Evolutionary conservation across 345 rosid genomes (phyloP).

Genomic region (Gossypium rotundifolium): DNA sequence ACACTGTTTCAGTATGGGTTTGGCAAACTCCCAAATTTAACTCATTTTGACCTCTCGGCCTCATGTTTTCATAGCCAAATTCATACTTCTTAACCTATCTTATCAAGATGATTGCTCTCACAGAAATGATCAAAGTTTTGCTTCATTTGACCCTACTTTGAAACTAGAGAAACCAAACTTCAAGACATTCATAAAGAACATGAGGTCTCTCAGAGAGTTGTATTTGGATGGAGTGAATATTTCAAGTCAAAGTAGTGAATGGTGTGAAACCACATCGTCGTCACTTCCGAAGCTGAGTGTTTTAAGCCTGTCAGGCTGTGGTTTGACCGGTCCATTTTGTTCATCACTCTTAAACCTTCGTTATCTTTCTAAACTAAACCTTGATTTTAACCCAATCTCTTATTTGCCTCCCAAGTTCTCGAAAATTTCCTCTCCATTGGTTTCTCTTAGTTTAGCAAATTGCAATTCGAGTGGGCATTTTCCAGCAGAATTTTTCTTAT

Average conservation of each 20-base stretch:
- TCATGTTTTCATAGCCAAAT: neutral
- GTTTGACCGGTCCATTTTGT: no score
- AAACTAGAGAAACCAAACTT: neutral
- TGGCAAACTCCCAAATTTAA: neutral
- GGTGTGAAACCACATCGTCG: neutral
- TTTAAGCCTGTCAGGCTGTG: neutral
- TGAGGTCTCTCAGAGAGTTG: neutral
- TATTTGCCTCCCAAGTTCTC: no score
- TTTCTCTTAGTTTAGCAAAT: no score
- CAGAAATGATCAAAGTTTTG: neutral
- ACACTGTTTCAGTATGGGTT: neutral
- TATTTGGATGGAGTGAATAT: neutral
- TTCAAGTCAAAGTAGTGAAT: neutral
- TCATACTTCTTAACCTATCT: neutral
- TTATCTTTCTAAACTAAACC: no score
- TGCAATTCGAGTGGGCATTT: neutral
- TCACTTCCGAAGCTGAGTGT: neutral
- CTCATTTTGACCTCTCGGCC: neutral
- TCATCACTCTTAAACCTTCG: no score
- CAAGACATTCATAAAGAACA: neutral
- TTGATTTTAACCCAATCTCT: no score
- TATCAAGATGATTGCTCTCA: neutral
- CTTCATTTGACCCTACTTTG: neutral
- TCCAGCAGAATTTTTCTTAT: neutral
- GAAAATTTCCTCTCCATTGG: no score